phyloP scores from a whole-genome alignment of 768 basidiomycete genomes.

The Ramaria sp. region DNA sequence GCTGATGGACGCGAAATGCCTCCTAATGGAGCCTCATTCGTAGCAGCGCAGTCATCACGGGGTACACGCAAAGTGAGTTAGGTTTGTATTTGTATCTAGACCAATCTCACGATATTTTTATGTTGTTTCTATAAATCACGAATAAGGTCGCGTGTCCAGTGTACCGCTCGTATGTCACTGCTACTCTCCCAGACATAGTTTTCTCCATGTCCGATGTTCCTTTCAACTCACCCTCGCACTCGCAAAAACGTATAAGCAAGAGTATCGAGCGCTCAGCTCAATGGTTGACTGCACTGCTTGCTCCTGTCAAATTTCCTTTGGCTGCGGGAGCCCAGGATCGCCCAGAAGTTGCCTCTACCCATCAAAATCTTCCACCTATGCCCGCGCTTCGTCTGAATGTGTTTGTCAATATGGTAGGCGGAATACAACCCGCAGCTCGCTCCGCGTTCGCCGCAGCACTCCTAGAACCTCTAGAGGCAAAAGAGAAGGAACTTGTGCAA shows the following conservation, averaged over 20 bases:
- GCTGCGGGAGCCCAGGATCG: not conserved
- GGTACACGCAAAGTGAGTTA: conserved; percentile 60
- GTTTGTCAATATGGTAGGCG: conserved; percentile 63
- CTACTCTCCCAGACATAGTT: conserved; percentile 57
- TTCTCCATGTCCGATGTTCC: conserved; percentile 64
- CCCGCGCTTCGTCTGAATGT: conserved; percentile 30
- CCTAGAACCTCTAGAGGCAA: conserved; percentile 41
- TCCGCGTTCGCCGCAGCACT: conserved; percentile 50
- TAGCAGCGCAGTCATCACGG: conserved; percentile 48
- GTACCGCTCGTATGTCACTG: conserved; percentile 43
- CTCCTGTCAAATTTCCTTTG: conserved; percentile 13
- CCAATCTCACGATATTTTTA: not conserved
- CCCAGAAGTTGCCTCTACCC: not conserved
- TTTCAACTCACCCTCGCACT: conserved; percentile 50
- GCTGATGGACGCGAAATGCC: conserved; percentile 58
- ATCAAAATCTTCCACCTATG: not conserved
- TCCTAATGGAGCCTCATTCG: conserved; percentile 48
- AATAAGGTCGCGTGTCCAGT: conserved; percentile 40
- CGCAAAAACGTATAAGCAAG: conserved; percentile 71
- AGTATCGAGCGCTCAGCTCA: conserved; percentile 55
- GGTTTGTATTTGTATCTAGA: not conserved
- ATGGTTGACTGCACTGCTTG: conserved; percentile 53
- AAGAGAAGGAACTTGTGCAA: conserved; percentile 44
- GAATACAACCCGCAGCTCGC: conserved; percentile 43
- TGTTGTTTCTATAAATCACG: not conserved